phyloP scores from a whole-genome alignment of 805 yeast genomes.

The Metschnikowia reukaufii region DNA sequence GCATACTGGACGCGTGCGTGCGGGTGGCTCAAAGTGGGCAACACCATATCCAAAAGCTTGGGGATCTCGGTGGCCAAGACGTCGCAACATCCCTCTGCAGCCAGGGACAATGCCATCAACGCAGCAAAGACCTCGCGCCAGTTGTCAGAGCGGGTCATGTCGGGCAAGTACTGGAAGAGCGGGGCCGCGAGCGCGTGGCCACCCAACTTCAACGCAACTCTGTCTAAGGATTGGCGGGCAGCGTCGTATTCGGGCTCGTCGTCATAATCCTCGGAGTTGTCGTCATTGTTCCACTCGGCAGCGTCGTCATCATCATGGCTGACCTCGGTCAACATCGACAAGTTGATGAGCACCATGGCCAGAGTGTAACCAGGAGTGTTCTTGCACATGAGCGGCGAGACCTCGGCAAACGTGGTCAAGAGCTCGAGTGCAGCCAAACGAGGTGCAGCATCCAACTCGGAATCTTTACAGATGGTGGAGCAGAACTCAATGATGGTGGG shows the following conservation, averaged over 20 bases:
- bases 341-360: constrained; percentile 67
- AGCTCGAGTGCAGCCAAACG: constrained; percentile 87
- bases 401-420: constrained; percentile 86
- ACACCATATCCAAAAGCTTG: constrained; percentile 74
- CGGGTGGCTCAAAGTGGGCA: constrained; percentile 80
- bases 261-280: constrained; percentile 72
- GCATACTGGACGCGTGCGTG: constrained; percentile 97
- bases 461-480: constrained; percentile 77
- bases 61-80: constrained; percentile 80
- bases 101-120: constrained; percentile 92
- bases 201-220: constrained; percentile 79
- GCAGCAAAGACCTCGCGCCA: constrained; percentile 99
- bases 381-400: constrained; percentile 94
- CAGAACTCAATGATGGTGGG: constrained; percentile 84
- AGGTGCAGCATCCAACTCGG: constrained; percentile 73
- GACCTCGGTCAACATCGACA: constrained; percentile 89
- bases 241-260: constrained; percentile 86
- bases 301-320: constrained; percentile 85
- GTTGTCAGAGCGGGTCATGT: constrained; percentile 68
- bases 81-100: constrained; percentile 96
- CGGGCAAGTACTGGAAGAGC: constrained; percentile 80
- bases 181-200: constrained; percentile 85
- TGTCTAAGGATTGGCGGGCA: constrained; percentile 92
- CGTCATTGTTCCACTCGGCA: constrained; percentile 81
- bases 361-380: constrained; percentile 69